These are phyloP conservation scores for Mycena latifolia DNA, from an alignment of 768 basidiomycete species.

Conservation along the genomic window DNA sequence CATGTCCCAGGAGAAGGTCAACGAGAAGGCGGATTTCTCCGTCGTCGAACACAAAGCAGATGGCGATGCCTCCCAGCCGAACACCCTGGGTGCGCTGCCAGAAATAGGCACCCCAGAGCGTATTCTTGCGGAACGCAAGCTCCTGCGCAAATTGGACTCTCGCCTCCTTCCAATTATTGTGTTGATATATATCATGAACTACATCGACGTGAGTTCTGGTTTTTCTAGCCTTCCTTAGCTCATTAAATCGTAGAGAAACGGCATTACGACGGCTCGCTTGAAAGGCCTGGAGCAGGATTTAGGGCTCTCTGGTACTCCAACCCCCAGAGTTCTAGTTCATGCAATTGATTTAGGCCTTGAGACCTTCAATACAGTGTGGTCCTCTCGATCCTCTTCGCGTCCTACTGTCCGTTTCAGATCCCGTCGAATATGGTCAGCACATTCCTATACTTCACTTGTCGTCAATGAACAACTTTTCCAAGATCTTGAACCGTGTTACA, in stretches of 20 bases:
- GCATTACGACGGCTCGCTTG: slow-evolving; percentile 62
- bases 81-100: slow-evolving; percentile 8
- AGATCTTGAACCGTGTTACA: slow-evolving; percentile 69
- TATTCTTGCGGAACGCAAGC: slow-evolving; percentile 51
- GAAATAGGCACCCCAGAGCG: slow-evolving; percentile 44
- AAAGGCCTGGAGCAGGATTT: slow-evolving; percentile 65
- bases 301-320: slow-evolving; percentile 53
- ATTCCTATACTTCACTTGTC: not conserved
- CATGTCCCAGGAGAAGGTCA: slow-evolving; percentile 29
- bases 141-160: slow-evolving; percentile 68
- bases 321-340: not conserved
- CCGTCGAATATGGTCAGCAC: slow-evolving; percentile 72
- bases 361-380: slow-evolving; percentile 66
- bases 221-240: not conserved
- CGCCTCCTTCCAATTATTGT: slow-evolving; percentile 69
- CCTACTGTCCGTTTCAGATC: slow-evolving; percentile 74
- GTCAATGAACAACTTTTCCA: slow-evolving; percentile 6
- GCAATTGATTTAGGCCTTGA: slow-evolving; percentile 33
- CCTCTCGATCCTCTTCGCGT: slow-evolving; percentile 66
- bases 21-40: slow-evolving; percentile 14
- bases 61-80: not conserved
- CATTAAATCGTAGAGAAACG: slow-evolving; percentile 53
- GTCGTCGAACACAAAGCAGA: slow-evolving; percentile 16
- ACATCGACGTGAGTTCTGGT: slow-evolving; percentile 65
- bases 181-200: slow-evolving; percentile 75